Evolutionary conservation across 148 eudicot species (phyloP).

Genomic region (Rhododendron molle): DNA sequence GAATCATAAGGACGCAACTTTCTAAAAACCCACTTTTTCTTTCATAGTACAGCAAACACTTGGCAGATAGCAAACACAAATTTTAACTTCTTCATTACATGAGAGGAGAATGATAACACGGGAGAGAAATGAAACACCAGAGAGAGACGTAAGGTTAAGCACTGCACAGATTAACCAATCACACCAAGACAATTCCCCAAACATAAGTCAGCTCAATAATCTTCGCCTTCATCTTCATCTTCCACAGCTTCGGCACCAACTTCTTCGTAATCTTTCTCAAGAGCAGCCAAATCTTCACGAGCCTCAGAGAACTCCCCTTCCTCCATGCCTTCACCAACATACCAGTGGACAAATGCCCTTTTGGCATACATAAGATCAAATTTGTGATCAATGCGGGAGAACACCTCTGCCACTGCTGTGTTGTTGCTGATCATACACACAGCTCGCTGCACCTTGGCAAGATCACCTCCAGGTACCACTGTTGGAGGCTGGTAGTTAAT

Average conservation of each 20-base stretch:
- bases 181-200: background rate
- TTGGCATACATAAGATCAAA: constrained; percentile 65
- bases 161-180: background rate
- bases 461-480: constrained; percentile 64
- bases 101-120: background rate
- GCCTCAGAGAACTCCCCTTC: constrained; percentile 75
- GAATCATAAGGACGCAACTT: background rate
- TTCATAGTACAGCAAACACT: background rate
- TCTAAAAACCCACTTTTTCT: background rate
- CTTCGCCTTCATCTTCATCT: constrained; percentile 50
- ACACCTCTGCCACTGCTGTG: constrained; percentile 65
- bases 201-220: constrained; percentile 16
- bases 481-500: constrained; percentile 66
- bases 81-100: constrained; percentile 6
- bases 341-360: constrained; percentile 71
- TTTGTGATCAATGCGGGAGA: constrained; percentile 58
- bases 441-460: constrained; percentile 64
- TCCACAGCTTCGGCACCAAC: constrained; percentile 63
- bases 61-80: background rate
- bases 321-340: constrained; percentile 71
- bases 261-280: constrained; percentile 60
- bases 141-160: background rate
- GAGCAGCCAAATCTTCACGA: constrained; percentile 65
- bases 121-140: constrained; percentile 8
- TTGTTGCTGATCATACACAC: constrained; percentile 76